Evolutionary conservation across 768 basidiomycete genomes (phyloP).

Genomic region (Termitomyces sp.): DNA sequence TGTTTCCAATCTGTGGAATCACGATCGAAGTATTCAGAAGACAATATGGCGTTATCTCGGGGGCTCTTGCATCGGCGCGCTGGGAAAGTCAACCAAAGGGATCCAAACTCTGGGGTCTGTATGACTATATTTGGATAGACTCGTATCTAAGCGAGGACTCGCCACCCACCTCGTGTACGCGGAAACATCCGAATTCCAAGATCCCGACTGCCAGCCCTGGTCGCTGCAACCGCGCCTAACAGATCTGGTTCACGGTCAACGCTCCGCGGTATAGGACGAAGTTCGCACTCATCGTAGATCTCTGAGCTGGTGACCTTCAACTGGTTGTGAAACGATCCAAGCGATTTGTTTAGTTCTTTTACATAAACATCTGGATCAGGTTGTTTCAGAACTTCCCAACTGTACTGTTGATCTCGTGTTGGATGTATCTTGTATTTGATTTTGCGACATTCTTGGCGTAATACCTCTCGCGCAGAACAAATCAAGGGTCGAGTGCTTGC

Average conservation of each 20-base stretch:
- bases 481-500: background rate
- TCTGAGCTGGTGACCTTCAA: too few species aligned
- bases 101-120: background rate
- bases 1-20: background rate
- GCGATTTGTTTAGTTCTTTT: background rate
- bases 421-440: too few species aligned
- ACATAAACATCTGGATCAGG: background rate
- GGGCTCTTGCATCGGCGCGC: background rate
- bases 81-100: background rate
- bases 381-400: too few species aligned
- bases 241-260: background rate
- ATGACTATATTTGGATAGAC: background rate
- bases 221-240: too few species aligned
- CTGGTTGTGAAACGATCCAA: background rate
- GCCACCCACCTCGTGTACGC: background rate
- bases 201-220: background rate
- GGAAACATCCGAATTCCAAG: background rate
- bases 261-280: too few species aligned
- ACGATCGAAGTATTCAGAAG: background rate
- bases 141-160: background rate
- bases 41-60: background rate
- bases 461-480: background rate
- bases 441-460: too few species aligned
- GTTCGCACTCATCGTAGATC: background rate
- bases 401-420: too few species aligned